Base-by-base conservation (phyloP, 345 rosid species). In the Salix udensis region DNA sequence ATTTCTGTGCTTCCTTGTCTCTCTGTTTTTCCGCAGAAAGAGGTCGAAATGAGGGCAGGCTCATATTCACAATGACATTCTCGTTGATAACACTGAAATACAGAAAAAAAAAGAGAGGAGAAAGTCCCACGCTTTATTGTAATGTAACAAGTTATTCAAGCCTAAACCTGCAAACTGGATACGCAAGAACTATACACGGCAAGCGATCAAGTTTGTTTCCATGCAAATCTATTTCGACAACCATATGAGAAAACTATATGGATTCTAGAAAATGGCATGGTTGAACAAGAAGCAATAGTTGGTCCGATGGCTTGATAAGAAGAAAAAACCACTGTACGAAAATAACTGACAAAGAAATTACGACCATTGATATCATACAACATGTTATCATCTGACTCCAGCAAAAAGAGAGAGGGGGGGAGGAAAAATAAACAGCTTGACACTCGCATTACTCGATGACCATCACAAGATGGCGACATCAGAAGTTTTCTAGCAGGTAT, bases 381-480 rank as follows among this genome's bases (percentile, higher is more conserved):
- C 66, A 61, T 72, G 37, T 50, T 34, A 26, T 5, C 5, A 58
- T 6, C 39, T 16, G 39, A 65, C 21, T 65, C 67, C 9, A 65
- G 15, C 36, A 65, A 65, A 78, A 30, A 11, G 4, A 36, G 9
- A 39, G 14, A 11, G 30, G 21, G 21, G 13, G 19, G 30, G 42
- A 13, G 39, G 48, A 5, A 19, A 21, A 24, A 36, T 0, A 28
- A 58, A 36, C 50, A 31, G 15, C 52, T 65, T 21, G 37, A 55
- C 42, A 52, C 71, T 76, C 50, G 74, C 73, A 78, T 53, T 75
- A 58, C 80, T 84, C 80, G 65, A 62, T 68, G 72, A 74, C 84
- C 82, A 76, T 55, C 30, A 64, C 84, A 40, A 79, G 78, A 75
- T 52, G 61, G 74, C 84, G 61, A 77, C 78, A 75, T 86, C 69